phyloP scores from a whole-genome alignment of 306 rosid species.

The Canavalia ensiformis region DNA sequence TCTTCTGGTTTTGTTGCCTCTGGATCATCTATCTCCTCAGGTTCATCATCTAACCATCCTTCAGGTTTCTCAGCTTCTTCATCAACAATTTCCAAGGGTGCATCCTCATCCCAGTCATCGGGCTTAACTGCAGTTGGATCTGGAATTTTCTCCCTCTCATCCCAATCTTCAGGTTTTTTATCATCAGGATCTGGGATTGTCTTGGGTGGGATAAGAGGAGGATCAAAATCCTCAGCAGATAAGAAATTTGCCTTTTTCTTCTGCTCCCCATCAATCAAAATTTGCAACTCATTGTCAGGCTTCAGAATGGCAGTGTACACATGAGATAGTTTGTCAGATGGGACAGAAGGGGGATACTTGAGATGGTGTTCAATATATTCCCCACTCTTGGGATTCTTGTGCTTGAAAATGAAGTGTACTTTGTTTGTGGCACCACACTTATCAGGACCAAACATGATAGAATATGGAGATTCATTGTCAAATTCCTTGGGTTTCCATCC shows the following conservation, averaged over 20 bases:
- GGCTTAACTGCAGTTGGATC: conserved; percentile 93
- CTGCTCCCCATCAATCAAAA: conserved; percentile 67
- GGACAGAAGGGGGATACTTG: conserved; percentile 86
- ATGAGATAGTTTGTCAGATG: conserved; percentile 86
- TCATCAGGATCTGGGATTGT: conserved; percentile 93
- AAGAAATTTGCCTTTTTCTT: conserved; percentile 68
- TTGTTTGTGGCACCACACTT: conserved; percentile 96
- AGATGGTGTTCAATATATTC: conserved; percentile 92
- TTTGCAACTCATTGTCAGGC: conserved; percentile 60
- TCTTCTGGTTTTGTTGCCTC: conserved; percentile 93
- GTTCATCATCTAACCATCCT: conserved; percentile 98
- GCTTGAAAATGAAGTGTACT: conserved; percentile 97
- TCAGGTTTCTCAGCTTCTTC: conserved; percentile 95
- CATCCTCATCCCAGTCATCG: conserved; percentile 99
- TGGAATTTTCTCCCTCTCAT: conserved; percentile 89
- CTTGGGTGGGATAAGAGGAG: conserved; percentile 85
- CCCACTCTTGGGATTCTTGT: conserved; percentile 92
- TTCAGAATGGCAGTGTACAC: conserved; percentile 88
- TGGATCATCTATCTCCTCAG: conserved; percentile 93
- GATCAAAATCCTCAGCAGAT: conserved; percentile 87
- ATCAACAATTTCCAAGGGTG: conserved; percentile 88
- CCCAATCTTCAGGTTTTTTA: conserved; percentile 98
- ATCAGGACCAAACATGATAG: conserved; percentile 99
- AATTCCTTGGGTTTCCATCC: conserved; percentile 92
- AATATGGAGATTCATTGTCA: conserved; percentile 82